These are phyloP conservation scores for Alternaria ventricosa DNA, from an alignment of 2,329 filamentous ascomycete species.

Conservation along the genomic window DNA sequence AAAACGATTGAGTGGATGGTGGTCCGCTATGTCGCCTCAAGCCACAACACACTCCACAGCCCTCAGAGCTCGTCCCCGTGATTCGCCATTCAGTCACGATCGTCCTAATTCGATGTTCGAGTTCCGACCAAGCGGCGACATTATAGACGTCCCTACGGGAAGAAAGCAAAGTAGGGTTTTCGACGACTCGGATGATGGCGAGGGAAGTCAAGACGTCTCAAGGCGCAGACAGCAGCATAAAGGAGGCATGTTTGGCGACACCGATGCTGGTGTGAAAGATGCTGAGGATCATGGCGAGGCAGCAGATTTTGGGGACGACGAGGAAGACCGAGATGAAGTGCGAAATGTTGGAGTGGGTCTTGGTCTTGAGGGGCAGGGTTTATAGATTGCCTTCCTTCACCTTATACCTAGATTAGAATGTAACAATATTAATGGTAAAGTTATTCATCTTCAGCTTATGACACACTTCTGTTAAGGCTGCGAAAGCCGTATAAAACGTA, in stretches of 20 bases:
- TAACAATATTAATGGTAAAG: constrained; percentile 2
- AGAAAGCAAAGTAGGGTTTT: constrained; percentile 51
- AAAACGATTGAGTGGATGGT: constrained; percentile 46
- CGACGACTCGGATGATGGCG: constrained; percentile 49
- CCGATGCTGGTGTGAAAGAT: constrained; percentile 15
- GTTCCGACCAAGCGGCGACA: constrained; percentile 36
- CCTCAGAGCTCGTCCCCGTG: constrained; percentile 11
- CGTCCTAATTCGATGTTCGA: constrained; percentile 48
- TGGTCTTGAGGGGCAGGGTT: constrained; percentile 13
- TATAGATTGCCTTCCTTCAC: constrained; percentile 6
- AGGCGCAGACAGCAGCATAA: constrained; percentile 12
- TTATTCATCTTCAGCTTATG: background rate
- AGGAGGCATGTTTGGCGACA: constrained; percentile 11
- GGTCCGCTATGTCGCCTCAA: constrained; percentile 38
- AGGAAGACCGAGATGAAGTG: constrained; percentile 21
- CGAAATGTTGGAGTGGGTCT: constrained; percentile 20
- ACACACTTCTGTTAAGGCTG: background rate
- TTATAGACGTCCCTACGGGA: constrained; percentile 21
- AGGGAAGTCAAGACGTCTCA: background rate
- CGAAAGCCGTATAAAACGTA: background rate
- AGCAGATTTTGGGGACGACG: constrained; percentile 31
- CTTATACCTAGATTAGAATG: constrained; percentile 1
- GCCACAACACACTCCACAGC: constrained; percentile 12
- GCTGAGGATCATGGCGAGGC: constrained; percentile 17
- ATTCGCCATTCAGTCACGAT: constrained; percentile 27